These are phyloP conservation scores for Calonectria montana DNA, from an alignment of 2,329 filamentous ascomycete species.

Conservation along the genomic window DNA sequence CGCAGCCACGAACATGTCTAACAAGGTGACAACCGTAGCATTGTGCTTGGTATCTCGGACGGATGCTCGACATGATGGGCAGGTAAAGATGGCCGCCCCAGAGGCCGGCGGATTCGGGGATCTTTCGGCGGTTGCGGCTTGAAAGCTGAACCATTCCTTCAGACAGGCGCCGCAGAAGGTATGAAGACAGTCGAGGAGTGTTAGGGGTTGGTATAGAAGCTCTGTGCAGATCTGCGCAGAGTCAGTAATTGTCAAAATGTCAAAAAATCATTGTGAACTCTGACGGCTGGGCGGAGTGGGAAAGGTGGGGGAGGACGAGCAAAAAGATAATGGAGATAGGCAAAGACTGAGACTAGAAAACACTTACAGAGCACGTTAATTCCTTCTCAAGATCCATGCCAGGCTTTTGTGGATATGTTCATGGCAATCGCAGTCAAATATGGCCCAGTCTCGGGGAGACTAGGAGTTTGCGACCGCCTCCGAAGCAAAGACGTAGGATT, in stretches of 20 bases:
- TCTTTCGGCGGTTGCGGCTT: constrained; percentile 70
- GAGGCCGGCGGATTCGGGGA: constrained; percentile 61
- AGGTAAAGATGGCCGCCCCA: constrained; percentile 75
- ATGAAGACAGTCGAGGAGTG: constrained; percentile 91
- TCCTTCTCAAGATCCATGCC: constrained; percentile 87
- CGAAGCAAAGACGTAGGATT: constrained; percentile 15
- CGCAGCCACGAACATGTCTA: constrained; percentile 87
- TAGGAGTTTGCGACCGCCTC: constrained; percentile 19
- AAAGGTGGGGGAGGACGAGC: constrained; percentile 17
- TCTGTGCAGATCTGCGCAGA: constrained; percentile 89
- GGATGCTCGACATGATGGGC: constrained; percentile 88
- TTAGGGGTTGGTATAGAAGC: constrained; percentile 89
- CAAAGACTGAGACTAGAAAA: not conserved
- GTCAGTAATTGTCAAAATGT: constrained; percentile 27
- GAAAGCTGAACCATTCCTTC: constrained; percentile 94
- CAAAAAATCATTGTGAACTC: constrained; percentile 14
- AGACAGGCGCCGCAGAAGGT: constrained; percentile 96
- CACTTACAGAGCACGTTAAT: constrained; percentile 86
- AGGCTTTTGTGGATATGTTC: constrained; percentile 64
- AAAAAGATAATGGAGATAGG: constrained; percentile 8
- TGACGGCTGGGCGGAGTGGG: not conserved
- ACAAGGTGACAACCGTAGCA: constrained; percentile 86
- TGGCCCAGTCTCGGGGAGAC: constrained; percentile 31
- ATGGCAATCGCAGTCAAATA: constrained; percentile 39
- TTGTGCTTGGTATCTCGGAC: constrained; percentile 92